Evolutionary conservation across 306 rosid species (phyloP).

Genomic region (Alnus glutinosa): DNA sequence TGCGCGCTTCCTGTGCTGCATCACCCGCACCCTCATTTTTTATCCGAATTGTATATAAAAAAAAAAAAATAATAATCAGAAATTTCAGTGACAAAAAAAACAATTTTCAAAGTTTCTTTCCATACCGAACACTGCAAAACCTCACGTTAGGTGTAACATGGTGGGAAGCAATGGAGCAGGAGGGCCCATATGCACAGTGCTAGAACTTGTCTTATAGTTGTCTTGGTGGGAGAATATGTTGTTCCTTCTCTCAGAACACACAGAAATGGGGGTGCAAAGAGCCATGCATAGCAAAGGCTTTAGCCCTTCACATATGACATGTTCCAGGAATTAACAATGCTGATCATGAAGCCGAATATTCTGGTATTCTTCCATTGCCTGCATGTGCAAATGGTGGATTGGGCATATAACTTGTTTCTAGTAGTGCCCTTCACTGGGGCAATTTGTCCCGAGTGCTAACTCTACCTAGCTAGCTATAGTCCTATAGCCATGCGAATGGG

Average conservation of each 20-base stretch:
- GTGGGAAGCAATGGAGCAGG: conserved; percentile 72
- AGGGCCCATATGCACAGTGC: conserved; percentile 53
- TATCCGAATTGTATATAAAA: too few relatives aligned
- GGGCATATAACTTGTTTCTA: conserved; percentile 32
- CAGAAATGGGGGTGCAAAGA: neutral
- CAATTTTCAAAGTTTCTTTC: conserved; percentile 17
- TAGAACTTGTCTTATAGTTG: conserved; percentile 58
- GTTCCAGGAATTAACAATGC: neutral
- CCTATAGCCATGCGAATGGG: conserved; percentile 20
- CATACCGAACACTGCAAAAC: conserved; percentile 6
- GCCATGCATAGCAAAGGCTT: neutral
- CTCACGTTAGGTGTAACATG: conserved; percentile 46
- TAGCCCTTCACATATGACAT: neutral
- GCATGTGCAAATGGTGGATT: conserved; percentile 46
- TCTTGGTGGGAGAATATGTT: conserved; percentile 43
- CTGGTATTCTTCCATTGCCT: neutral
- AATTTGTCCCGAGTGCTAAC: conserved; percentile 29
- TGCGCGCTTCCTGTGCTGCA: too few relatives aligned
- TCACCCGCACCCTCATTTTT: too few relatives aligned
- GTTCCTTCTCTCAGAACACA: conserved; percentile 31
- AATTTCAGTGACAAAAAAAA: neutral
- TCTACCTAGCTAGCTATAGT: neutral
- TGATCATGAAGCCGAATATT: conserved; percentile 9
- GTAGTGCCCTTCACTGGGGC: conserved; percentile 27
- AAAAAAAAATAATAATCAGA: too few relatives aligned